Conservation (phyloP, 106 monocot genomes). For the Dendrobium huoshanense region DNA sequence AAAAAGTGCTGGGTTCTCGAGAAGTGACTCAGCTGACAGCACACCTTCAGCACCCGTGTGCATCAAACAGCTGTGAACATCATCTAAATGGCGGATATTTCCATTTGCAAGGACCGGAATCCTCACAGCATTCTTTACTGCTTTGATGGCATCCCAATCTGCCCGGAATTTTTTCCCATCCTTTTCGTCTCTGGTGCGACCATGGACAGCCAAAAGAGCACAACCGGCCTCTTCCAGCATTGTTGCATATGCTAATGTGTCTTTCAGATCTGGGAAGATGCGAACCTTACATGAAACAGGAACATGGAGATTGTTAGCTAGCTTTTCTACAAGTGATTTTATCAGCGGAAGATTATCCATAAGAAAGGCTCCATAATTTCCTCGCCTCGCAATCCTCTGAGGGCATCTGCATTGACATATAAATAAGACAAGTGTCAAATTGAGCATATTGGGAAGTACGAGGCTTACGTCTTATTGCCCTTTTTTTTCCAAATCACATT, state of each 20-base stretch:
- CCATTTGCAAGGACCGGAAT: constrained; percentile 98
- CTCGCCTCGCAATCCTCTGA: constrained; percentile 86
- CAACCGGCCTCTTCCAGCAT: constrained; percentile 98
- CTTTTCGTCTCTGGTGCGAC: constrained; percentile 90
- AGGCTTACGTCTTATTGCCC: too few relatives aligned
- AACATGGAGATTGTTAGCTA: constrained; percentile 61
- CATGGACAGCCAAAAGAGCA: constrained; percentile 93
- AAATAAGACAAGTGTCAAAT: neutral
- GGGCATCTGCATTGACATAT: constrained; percentile 64
- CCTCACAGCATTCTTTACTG: constrained; percentile 57
- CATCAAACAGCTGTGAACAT: constrained; percentile 63
- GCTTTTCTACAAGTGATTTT: constrained; percentile 74
- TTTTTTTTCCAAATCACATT: too few relatives aligned
- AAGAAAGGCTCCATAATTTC: constrained; percentile 93
- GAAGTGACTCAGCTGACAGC: constrained; percentile 92
- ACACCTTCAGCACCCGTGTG: constrained; percentile 80
- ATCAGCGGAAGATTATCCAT: constrained; percentile 93
- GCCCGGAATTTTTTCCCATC: constrained; percentile 90
- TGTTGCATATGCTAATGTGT: constrained; percentile 78
- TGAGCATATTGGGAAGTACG: neutral
- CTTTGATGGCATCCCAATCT: constrained; percentile 74
- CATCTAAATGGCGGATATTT: constrained; percentile 88
- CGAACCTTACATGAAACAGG: constrained; percentile 95
- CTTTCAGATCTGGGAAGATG: constrained; percentile 64
- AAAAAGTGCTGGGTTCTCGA: constrained; percentile 98